Base-by-base conservation (phyloP, 2,329 filamentous ascomycete species). In the Sarocladium kiliense region DNA sequence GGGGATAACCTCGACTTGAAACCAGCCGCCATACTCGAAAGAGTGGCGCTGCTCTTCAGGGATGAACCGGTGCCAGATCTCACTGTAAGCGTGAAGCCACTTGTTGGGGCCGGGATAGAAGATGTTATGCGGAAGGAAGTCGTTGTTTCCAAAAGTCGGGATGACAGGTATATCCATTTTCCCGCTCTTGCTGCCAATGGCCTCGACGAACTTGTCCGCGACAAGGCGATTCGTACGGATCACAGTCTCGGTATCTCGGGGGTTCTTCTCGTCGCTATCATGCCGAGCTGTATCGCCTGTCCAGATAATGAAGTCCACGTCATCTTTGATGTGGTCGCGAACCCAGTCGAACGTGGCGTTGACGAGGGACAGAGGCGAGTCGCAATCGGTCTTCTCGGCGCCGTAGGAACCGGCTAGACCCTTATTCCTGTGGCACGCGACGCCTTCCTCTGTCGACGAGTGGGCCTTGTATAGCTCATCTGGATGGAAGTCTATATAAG, bases 71-170 rank as follows among this genome's bases (percentile, higher is more conserved):
- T 75, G 74, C 94, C 94, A 99, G 21, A 97, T 83, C 21, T 87
- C 78, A 25, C 84, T 76, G 63, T 94, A 97, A 47, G 79, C 79
- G 57, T 81, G 81, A 1, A 96, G 88, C 86, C 93, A 96, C 59
- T 81, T 81, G 65, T 97, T 97, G 16, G 94, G 94, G 0, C 93
- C 94, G 1, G 83, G 78, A 41, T 84, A 77, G 68, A 99, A 85
- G 66, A 97, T 95, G 65, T 99, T 99, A 74, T 99, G 94, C 1
- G 94, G 94, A 58, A 97, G 83, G 57, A 99, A 92, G 66, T 99
- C 94, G 71, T 99, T 99, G 74, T 99, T 99, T 58, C 94, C 94
- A 62, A 97, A 86, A 0, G 87, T 97, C 0, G 94, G 92, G 19
- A 99, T 79, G 27, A 97, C 83, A 3, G 94, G 93, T 3, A 97